These are phyloP conservation scores for Aurifilum marmelostoma DNA, from an alignment of 2,329 filamentous ascomycete genomes.

Conservation along the genomic window DNA sequence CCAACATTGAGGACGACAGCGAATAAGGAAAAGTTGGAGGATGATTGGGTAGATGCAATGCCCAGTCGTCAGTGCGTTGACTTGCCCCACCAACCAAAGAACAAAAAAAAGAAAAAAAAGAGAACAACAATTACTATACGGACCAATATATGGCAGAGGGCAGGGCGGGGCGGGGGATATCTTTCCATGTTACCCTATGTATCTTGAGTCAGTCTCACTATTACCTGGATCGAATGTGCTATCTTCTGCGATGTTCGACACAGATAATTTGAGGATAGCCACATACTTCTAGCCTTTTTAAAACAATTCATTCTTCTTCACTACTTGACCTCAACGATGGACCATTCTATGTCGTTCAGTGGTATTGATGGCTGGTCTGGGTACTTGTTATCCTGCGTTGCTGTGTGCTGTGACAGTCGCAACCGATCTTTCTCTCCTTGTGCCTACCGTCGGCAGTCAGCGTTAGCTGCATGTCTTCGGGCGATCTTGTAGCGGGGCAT, in stretches of 20 bases:
- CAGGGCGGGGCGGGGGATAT: neutral
- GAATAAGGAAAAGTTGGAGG: neutral
- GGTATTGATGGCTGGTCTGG: no score
- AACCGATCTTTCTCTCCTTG: neutral
- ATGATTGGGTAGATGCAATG: neutral
- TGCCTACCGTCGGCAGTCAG: neutral
- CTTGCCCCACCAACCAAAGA: neutral
- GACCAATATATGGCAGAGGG: neutral
- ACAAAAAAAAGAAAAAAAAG: neutral
- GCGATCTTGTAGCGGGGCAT: neutral
- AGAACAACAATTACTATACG: neutral
- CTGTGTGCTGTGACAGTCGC: neutral
- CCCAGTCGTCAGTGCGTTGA: neutral
- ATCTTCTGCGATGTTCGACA: constrained; percentile 22
- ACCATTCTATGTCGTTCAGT: neutral
- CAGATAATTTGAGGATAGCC: constrained; percentile 29
- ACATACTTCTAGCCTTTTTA: constrained; percentile 28
- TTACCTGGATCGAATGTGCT: constrained; percentile 20
- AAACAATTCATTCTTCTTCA: constrained; percentile 29
- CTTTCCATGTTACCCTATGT: neutral
- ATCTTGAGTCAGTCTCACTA: constrained; percentile 3
- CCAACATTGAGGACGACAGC: constrained; percentile 12
- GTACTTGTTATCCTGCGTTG: no score
- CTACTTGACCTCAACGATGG: neutral
- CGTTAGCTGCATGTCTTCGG: neutral